These are phyloP conservation scores for Spinellus fusiger DNA, from an alignment of 192 early-diverging fungal genomes.

Conservation along the genomic window DNA sequence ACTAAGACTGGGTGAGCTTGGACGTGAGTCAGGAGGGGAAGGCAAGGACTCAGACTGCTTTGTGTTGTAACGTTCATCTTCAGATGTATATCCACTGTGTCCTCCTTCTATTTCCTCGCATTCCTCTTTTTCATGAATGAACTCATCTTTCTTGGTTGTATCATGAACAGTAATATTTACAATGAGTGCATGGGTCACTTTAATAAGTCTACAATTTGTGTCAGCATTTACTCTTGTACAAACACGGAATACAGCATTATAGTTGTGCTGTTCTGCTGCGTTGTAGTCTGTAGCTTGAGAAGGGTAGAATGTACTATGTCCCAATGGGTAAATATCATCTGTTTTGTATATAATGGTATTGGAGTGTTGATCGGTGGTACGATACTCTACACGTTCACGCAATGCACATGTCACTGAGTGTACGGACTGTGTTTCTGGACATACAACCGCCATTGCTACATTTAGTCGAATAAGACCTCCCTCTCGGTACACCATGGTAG, in stretches of 20 bases:
- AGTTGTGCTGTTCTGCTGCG: conserved; percentile 11
- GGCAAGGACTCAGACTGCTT: neutral
- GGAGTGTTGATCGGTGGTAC: conserved; percentile 19
- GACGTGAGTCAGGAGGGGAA: conserved; percentile 1
- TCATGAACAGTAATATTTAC: conserved; percentile 20
- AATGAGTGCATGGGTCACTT: conserved; percentile 19
- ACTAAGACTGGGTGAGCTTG: conserved; percentile 1
- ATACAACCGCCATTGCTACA: conserved; percentile 13
- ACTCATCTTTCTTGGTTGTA: neutral
- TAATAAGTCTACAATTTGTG: conserved; percentile 17
- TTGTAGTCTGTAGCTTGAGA: conserved; percentile 18
- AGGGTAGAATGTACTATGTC: conserved; percentile 17
- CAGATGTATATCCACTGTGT: neutral
- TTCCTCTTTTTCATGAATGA: neutral
- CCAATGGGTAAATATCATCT: conserved; percentile 28
- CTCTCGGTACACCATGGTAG: conserved; percentile 31
- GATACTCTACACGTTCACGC: conserved; percentile 26
- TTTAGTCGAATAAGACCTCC: conserved; percentile 31
- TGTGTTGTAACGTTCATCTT: neutral
- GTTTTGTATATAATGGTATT: conserved; percentile 7
- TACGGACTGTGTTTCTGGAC: conserved; percentile 8
- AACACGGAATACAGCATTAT: conserved; percentile 24
- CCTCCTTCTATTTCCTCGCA: no score
- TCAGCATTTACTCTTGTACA: conserved; percentile 27
- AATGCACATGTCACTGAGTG: conserved; percentile 26